A percentile compares a stretch with the other conserved stretches of the same genome.
phyloP scores from a whole-genome alignment of 2,329 filamentous ascomycete species.

The Ceratocystiopsis brevicomis region DNA sequence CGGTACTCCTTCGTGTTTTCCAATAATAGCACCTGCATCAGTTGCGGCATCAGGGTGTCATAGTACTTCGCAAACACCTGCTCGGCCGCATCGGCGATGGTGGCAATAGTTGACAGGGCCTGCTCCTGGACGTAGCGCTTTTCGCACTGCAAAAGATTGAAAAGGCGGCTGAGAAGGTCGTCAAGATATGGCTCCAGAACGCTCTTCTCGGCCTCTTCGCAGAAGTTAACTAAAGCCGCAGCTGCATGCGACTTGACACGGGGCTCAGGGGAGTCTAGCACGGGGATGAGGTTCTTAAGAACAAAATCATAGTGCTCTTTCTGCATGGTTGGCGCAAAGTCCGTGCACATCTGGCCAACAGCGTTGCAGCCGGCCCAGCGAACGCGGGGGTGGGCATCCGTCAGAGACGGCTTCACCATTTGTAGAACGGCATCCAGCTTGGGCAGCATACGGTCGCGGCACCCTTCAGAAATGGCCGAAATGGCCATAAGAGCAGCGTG shows the following conservation, averaged over 20 bases:
- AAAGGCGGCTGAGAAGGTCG: conserved; percentile 64
- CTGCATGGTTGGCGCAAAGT: conserved; percentile 96
- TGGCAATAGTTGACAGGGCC: conserved; percentile 91
- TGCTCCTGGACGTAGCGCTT: conserved; percentile 97
- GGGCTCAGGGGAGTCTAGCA: conserved; percentile 73
- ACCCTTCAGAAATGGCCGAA: conserved; percentile 94
- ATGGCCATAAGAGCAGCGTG: conserved; percentile 98
- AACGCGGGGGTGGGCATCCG: conserved; percentile 80
- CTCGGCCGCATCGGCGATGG: conserved; percentile 95
- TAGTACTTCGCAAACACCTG: conserved; percentile 92
- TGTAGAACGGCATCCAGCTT: conserved; percentile 89
- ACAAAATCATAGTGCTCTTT: conserved; percentile 81
- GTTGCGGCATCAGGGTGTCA: conserved; percentile 80
- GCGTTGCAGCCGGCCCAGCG: conserved; percentile 97
- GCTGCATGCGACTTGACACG: conserved; percentile 94
- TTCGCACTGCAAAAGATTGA: conserved; percentile 72
- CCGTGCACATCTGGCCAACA: conserved; percentile 98
- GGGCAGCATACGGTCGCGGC: conserved; percentile 83
- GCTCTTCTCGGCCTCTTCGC: conserved; percentile 87
- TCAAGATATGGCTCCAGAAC: conserved; percentile 87
- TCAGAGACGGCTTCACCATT: conserved; percentile 78
- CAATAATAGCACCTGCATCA: conserved; percentile 74
- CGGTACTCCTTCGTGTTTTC: conserved; percentile 90
- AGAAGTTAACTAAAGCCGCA: conserved; percentile 97
- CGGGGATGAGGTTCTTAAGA: conserved; percentile 78